phyloP scores from a whole-genome alignment of 2,329 filamentous ascomycete genomes.

The Cadophora sp. region DNA sequence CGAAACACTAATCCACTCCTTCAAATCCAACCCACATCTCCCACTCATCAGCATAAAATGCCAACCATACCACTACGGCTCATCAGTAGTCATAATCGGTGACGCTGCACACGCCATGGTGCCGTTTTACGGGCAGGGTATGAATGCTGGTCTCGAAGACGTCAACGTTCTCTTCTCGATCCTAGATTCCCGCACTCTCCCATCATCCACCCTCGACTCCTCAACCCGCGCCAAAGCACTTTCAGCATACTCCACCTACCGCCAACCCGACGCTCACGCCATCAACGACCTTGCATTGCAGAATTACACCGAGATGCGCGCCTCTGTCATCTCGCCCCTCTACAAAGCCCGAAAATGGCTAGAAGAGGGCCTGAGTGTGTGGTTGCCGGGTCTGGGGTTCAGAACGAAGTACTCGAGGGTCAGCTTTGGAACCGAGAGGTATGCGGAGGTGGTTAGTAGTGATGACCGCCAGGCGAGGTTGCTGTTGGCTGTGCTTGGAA shows the following conservation, averaged over 20 bases:
- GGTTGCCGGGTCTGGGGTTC: conserved; percentile 81
- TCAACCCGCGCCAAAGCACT: conserved; percentile 74
- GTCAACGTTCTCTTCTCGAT: conserved; percentile 86
- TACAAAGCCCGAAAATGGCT: conserved; percentile 85
- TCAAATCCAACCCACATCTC: conserved; percentile 83
- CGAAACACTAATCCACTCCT: conserved; percentile 74
- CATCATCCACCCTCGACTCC: conserved; percentile 50
- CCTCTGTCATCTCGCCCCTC: conserved; percentile 76
- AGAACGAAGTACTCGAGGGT: conserved; percentile 91
- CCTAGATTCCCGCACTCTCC: conserved; percentile 67
- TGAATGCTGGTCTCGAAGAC: conserved; percentile 96
- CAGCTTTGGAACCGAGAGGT: conserved; percentile 92
- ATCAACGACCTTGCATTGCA: conserved; percentile 92
- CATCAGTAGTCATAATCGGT: conserved; percentile 83
- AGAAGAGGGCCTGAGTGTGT: conserved; percentile 82
- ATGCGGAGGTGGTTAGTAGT: conserved; percentile 78
- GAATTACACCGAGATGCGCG: conserved; percentile 95
- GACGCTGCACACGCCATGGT: conserved; percentile 98
- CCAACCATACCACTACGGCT: conserved; percentile 80
- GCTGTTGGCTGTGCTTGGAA: conserved; percentile 31
- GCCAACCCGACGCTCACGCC: conserved; percentile 80
- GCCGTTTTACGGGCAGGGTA: conserved; percentile 97
- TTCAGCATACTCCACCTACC: conserved; percentile 74
- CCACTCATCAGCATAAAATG: conserved; percentile 95
- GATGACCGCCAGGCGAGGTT: conserved; percentile 69